Base-by-base conservation (phyloP, 1,284 basidiomycete species). In the Malassezia obtusa region DNA sequence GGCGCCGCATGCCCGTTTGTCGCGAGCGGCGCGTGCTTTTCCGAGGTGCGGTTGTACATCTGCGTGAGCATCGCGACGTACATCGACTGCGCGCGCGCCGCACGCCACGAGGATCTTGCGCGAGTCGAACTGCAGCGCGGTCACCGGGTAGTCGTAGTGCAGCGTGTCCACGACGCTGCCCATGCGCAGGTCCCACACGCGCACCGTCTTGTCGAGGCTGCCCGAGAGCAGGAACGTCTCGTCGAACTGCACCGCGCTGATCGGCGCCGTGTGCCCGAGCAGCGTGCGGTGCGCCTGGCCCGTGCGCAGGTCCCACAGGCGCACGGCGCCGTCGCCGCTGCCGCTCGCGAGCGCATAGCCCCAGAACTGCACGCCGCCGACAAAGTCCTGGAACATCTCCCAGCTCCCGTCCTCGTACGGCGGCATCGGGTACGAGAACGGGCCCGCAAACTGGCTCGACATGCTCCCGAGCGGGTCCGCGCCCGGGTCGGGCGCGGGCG, bases 291-390 rank as follows among this genome's bases (percentile, higher is more conserved):
- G 91, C 12, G 90, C 85, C 75, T 98, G 92, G 4, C 94, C 94
- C 36, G 92, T 99, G 36, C 94, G 85, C 91, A 98, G 56, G 73
- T 99, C 94, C 94, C 94, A 98, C 89, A 99, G 94, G 57, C 94
- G 79, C 26, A 98, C 89, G 0, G 86, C 91, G 33, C 92, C 91
- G 75, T 99, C 94, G 1, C 89, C 91, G 65, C 87, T 91, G 1
- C 91, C 94, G 64, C 89, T 94, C 2, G 94, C 89, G 25, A 99
- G 80, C 0, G 90, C 94, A 72, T 95, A 95, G 2, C 90, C 91
- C 92, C 92, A 98, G 75, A 96, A 96, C 75, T 98, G 94, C 39
- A 96, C 84, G 0, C 86, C 89, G 3, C 94, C 94, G 0, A 98
- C 89, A 75, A 95, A 98, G 76, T 98, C 91, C 71, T 90, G 83